Evolutionary conservation across 306 rosid species (phyloP).

Genomic region (Sphenostylis stenocarpa): DNA sequence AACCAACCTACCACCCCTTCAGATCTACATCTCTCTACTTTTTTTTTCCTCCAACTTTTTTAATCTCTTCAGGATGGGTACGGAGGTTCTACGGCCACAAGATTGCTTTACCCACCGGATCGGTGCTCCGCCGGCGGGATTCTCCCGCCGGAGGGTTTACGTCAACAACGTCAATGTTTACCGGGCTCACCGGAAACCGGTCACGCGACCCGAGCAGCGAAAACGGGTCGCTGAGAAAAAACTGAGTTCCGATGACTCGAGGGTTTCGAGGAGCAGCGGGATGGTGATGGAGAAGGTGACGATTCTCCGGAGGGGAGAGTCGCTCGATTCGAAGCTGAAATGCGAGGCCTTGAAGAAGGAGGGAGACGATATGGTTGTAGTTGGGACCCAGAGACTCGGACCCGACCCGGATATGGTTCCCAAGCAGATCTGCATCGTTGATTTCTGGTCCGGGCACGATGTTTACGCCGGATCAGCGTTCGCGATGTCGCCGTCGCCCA

Average conservation of each 20-base stretch:
- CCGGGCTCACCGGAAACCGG: constrained; percentile 42
- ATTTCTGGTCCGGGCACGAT: constrained; percentile 27
- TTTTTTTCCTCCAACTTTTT: background rate
- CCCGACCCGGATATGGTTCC: constrained; percentile 56
- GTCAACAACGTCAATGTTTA: background rate
- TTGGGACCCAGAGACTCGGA: constrained; percentile 58
- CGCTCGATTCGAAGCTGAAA: constrained; percentile 62
- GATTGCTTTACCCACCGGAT: constrained; percentile 58
- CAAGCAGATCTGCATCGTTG: constrained; percentile 48
- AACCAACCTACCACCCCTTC: background rate
- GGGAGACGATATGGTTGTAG: constrained; percentile 44
- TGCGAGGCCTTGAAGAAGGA: constrained; percentile 45
- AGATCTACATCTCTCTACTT: background rate
- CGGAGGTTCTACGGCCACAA: constrained; percentile 79
- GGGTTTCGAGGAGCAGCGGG: constrained; percentile 10
- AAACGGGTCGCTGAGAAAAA: constrained; percentile 41
- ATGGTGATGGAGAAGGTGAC: constrained; percentile 61
- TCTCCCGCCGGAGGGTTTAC: constrained; percentile 48
- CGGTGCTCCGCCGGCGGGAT: constrained; percentile 41
- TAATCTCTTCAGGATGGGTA: constrained; percentile 52
- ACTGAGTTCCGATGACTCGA: constrained; percentile 58
- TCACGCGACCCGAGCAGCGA: constrained; percentile 43
- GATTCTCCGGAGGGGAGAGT: constrained; percentile 74
- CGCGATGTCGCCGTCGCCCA: constrained; percentile 77
- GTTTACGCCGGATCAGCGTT: constrained; percentile 91